phyloP scores from a whole-genome alignment of 2,329 filamentous ascomycete genomes.

The Colletotrichum sp. region DNA sequence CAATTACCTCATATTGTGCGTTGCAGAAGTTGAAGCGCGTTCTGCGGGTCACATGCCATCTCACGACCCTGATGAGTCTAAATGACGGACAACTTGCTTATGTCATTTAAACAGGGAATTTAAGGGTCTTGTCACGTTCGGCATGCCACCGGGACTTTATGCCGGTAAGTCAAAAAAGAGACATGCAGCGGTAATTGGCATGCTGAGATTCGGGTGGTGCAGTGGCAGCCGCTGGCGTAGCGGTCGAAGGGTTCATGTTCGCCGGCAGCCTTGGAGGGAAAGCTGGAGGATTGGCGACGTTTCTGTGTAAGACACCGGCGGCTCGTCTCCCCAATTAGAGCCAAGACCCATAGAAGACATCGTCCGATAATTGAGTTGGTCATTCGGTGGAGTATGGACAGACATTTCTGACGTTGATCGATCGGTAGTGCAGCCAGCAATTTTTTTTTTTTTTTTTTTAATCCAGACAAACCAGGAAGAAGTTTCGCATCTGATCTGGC shows the following conservation, averaged over 20 bases:
- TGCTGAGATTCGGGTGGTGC: not conserved
- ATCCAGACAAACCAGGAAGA: not conserved
- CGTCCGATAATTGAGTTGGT: slow-evolving; percentile 12
- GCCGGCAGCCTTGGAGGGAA: not conserved
- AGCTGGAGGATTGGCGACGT: not conserved
- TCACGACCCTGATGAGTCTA: not conserved
- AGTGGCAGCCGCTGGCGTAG: not conserved
- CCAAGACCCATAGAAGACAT: slow-evolving; percentile 6
- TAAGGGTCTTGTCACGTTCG: not conserved
- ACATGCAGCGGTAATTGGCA: slow-evolving; percentile 1
- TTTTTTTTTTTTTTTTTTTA: not conserved
- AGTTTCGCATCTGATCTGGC: slow-evolving; percentile 6
- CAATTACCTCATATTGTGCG: not conserved
- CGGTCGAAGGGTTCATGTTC: not conserved
- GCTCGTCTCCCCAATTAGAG: not conserved
- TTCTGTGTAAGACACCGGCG: not conserved
- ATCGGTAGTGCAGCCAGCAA: not conserved
- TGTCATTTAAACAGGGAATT: not conserved
- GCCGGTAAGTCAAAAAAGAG: not conserved
- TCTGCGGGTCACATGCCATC: not conserved
- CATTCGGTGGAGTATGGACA: slow-evolving; percentile 3
- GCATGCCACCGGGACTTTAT: not conserved
- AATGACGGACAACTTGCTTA: not conserved
- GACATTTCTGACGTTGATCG: slow-evolving; percentile 16
- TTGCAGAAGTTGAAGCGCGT: not conserved